Conservation (phyloP, 2,329 filamentous ascomycete genomes). For the Sporothrix euskadiensis region DNA sequence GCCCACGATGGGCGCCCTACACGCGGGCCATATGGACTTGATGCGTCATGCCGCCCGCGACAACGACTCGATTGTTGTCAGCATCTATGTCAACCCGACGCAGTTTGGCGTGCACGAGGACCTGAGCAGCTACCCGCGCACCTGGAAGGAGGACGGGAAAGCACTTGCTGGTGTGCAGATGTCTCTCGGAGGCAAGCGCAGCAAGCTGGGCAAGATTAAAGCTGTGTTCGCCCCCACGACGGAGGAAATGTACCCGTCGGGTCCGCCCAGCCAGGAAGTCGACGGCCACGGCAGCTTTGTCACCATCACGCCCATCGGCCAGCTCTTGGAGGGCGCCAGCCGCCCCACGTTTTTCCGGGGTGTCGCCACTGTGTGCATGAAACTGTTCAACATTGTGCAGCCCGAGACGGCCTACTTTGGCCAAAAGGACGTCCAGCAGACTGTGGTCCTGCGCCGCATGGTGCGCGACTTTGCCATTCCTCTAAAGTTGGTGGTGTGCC, state of each 20-base stretch:
- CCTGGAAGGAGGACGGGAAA: conserved; percentile 75
- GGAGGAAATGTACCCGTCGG: conserved; percentile 81
- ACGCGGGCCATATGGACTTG: conserved; percentile 83
- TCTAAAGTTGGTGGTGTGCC: conserved; percentile 69
- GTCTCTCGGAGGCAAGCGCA: conserved; percentile 44
- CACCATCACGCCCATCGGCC: conserved; percentile 80
- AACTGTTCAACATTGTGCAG: conserved; percentile 79
- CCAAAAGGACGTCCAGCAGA: conserved; percentile 97
- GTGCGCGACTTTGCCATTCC: conserved; percentile 84
- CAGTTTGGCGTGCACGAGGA: conserved; percentile 93
- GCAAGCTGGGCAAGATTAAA: conserved; percentile 39
- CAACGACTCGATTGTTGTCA: conserved; percentile 84
- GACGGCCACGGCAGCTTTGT: conserved; percentile 85
- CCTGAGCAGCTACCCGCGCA: conserved; percentile 82
- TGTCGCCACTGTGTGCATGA: conserved; percentile 95
- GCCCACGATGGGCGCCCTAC: conserved; percentile 97
- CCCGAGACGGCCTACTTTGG: conserved; percentile 87
- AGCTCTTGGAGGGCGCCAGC: conserved; percentile 78
- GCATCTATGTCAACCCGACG: conserved; percentile 93
- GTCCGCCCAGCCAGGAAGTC: conserved; percentile 70
- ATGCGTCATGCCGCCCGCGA: conserved; percentile 81
- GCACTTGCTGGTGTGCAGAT: conserved; percentile 68
- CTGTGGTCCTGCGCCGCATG: conserved; percentile 82
- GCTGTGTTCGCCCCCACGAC: conserved; percentile 84
- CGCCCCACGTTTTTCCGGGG: conserved; percentile 95